Evolutionary conservation across 768 basidiomycete species (phyloP), one percentile per base, ranked within the genome.

Genomic region (Panellus pusillus): DNA sequence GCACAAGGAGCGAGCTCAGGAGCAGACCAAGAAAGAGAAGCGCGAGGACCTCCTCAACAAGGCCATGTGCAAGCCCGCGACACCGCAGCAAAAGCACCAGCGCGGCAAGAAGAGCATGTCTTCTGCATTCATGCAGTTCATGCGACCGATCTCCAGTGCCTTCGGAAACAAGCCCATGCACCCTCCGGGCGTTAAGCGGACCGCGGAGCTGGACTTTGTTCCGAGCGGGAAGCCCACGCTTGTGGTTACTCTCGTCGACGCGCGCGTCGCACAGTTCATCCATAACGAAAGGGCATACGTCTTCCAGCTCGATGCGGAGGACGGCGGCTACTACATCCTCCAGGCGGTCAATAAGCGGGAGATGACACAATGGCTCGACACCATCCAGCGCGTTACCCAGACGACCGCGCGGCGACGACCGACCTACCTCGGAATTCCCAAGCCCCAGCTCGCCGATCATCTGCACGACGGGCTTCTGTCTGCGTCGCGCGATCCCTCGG

Each of bases 61-160:
- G 63, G 87, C 87, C 2, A 90, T 92, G 86, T 79, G 83, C 42
- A 81, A 80, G 51, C 74, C 74, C 45, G 77, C 77, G 51, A 68
- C 78, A 52, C 68, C 74, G 4, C 73, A 70, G 27, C 81, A 82
- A 64, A 89, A 91, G 68, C 86, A 87, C 51, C 88, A 90, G 57
- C 79, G 89, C n/a, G 83, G 86, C 70, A 92, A 92, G 79, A 89
- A 91, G 71, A 91, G 89, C 73, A 87, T 91, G 76, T 91, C 81
- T 17, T 75, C 85, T n/a, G 86, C 88, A 5, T 87, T 93, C 68
- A 79, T 92, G 71, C 87, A 84, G 62, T 77, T 92, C 72, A 92
- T 92, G 86, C 80, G 91, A 15, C 91, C 91, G 2, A 84, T 92
- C 47, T 93, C 91, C 14, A 91, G 83, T 55, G 91, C 91, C 2